Evolutionary conservation across 164 flowering plant species (phyloP).

Genomic region (Aristolochia contorta): DNA sequence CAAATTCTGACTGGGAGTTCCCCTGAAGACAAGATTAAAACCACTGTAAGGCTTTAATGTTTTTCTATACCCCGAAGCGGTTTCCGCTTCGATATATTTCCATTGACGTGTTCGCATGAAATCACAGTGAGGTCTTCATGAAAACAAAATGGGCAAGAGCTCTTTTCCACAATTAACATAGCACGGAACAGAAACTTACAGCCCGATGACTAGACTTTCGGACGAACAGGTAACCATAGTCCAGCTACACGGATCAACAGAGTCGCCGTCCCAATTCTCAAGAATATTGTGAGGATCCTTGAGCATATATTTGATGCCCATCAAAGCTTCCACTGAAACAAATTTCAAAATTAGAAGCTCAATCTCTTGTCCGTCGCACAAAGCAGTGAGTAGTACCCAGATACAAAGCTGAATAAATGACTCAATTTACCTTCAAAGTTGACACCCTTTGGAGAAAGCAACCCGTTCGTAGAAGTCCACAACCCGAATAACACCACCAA

Average conservation of each 20-base stretch:
- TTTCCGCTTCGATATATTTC: too few relatives aligned
- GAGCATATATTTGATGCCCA: conserved; percentile 53
- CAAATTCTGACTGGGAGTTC: conserved; percentile 75
- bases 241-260: conserved; percentile 99
- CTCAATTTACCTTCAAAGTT: conserved; percentile 76
- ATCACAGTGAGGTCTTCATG: not conserved
- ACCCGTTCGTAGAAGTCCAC: conserved; percentile 33
- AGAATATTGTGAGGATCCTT: conserved; percentile 80
- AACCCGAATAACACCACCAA: conserved; percentile 31
- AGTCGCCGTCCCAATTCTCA: conserved; percentile 74
- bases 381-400: not conserved
- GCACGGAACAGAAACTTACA: conserved; percentile 44
- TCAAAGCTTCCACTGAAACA: conserved; percentile 77
- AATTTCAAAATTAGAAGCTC: conserved; percentile 6
- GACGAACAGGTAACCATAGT: conserved; percentile 92
- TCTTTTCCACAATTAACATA: too few relatives aligned
- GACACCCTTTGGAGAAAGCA: conserved; percentile 87
- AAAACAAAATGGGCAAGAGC: not conserved
- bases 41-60: too few relatives aligned
- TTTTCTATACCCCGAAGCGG: too few relatives aligned
- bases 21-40: conserved; percentile 33
- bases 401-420: not conserved
- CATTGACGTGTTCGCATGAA: not conserved
- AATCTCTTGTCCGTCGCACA: not conserved
- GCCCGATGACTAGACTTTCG: conserved; percentile 53